Base-by-base conservation (phyloP, 192 early-diverging fungal species). In the Mortierella claussenii region DNA sequence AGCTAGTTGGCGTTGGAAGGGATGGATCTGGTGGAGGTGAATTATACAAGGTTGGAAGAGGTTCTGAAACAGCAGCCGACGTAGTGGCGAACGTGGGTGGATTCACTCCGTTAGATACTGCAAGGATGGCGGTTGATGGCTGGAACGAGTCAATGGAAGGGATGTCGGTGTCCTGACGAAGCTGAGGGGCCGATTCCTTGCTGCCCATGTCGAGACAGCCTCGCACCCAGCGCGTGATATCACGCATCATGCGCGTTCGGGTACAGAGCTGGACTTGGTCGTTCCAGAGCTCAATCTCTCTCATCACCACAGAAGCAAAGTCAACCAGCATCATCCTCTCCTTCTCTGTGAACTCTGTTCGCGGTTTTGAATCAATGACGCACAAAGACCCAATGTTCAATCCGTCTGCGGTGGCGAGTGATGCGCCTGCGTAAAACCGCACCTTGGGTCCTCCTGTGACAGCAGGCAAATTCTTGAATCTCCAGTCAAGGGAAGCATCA, bases 371-470 rank as follows among this genome's bases (percentile, higher is more conserved):
- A 49, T 84, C 83, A 23, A 81, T 69, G 13, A 86, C 43, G 40
- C 85, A 86, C 7, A 86, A 57, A 6, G 83, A 69, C 18, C 85
- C 85, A 30, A 83, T 49, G 30, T 70, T 80, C 48, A 62, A 42
- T 23, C 82, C 82, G 18, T 78, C 79, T 27, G 78, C 50, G 3
- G 81, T 82, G 12, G 63, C 43, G 31, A 84, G 66, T 12, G 80
- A 34, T 21, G 82, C 78, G 20, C 81, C 80, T 3, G 83, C 82
- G 55, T 85, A 85, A 55, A 85, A 85, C 32, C 83, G 75, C n/a
- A 85, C 60, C 23, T 51, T 60, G 8, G 82, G 80, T 31, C 48
- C 49, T 43, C 54, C 60, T 23, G 30, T 33, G 1, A 85, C 82
- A 37, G 62, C 58, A 13, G 85, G 85, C 28, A 85, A 69, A n/a